phyloP scores from a whole-genome alignment of 1,284 basidiomycete genomes.

The Ceratobasidium sp. region DNA sequence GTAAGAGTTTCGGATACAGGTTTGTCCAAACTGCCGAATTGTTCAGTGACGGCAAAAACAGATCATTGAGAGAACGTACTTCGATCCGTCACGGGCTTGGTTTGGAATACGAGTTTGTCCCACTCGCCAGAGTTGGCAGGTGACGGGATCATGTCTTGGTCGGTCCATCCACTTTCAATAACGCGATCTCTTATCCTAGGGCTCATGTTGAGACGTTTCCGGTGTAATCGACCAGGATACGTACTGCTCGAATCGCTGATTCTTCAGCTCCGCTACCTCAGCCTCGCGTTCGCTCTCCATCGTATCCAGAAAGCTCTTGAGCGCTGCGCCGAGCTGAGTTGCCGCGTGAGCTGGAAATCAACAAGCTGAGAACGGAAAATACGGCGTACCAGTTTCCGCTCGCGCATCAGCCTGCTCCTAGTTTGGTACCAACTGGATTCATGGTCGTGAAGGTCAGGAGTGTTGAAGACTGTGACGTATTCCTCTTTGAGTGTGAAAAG shows the following conservation, averaged over 20 bases:
- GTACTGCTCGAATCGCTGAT: neutral
- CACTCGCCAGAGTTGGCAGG: neutral
- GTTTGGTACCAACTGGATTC: neutral
- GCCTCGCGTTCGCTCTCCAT: neutral
- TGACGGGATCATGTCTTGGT: neutral
- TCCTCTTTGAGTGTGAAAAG: neutral
- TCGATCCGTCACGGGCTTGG: conserved; percentile 24
- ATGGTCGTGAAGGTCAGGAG: neutral
- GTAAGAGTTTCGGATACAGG: neutral
- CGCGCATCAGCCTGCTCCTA: neutral
- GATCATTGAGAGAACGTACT: conserved; percentile 9
- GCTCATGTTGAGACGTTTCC: neutral
- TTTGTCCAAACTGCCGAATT: conserved; percentile 4
- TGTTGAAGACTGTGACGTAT: neutral
- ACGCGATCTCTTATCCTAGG: neutral
- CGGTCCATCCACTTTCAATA: neutral
- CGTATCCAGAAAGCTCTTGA: neutral
- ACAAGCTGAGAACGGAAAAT: neutral
- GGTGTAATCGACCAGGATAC: neutral
- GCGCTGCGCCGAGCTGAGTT: neutral
- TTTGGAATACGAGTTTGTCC: neutral
- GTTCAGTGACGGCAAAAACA: neutral
- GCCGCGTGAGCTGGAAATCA: neutral
- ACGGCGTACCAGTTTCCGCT: neutral
- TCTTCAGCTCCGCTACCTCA: neutral